Evolutionary conservation across 2,329 filamentous ascomycete genomes (phyloP).

Genomic region (Fusarium liriodendri): DNA sequence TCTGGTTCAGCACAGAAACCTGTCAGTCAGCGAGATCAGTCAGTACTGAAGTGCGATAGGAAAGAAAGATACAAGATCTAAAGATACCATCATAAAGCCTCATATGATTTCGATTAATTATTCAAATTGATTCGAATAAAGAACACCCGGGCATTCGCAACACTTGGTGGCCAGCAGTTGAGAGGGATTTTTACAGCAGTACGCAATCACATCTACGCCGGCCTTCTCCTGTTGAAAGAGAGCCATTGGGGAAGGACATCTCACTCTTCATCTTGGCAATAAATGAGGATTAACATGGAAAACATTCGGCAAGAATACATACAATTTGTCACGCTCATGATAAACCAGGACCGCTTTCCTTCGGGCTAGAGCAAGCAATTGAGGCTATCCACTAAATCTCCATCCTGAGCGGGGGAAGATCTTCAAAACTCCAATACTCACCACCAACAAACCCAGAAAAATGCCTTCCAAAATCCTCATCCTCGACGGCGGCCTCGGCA

Average conservation of each 20-base stretch:
- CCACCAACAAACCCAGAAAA: constrained; percentile 3
- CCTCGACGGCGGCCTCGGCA: constrained; percentile 76
- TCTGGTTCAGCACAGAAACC: neutral
- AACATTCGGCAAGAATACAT: neutral
- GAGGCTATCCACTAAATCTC: constrained; percentile 34
- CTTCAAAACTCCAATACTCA: constrained; percentile 3
- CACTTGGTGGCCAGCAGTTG: neutral
- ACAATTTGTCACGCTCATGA: neutral
- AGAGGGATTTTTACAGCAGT: neutral
- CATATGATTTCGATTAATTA: rapidly evolving
- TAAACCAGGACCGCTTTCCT: neutral
- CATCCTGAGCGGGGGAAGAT: constrained; percentile 19
- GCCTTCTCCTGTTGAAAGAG: neutral
- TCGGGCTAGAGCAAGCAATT: neutral
- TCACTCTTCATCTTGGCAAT: neutral
- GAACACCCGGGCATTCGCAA: neutral
- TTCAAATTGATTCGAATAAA: too few relatives aligned
- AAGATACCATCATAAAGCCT: neutral
- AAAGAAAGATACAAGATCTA: neutral
- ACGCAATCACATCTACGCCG: neutral
- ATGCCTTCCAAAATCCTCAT: constrained; percentile 56
- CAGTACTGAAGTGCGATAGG: neutral
- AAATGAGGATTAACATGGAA: neutral
- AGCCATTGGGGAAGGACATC: neutral
- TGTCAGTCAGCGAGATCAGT: neutral